phyloP scores from a whole-genome alignment of 306 rosid species.

The Senna tora region DNA sequence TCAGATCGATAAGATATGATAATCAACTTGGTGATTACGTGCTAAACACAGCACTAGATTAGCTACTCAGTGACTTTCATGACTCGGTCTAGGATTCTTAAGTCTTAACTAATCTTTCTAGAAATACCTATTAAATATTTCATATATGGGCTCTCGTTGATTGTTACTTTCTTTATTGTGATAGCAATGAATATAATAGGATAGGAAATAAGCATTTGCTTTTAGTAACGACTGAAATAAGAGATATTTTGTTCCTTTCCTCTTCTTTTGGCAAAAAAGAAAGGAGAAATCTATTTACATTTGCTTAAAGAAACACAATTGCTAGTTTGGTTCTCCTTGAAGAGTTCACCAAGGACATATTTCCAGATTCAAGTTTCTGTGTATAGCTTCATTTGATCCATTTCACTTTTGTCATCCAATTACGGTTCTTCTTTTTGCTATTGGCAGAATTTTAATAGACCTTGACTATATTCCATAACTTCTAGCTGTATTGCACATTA shows the following conservation, averaged over 20 bases:
- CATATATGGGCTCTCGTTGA: neutral
- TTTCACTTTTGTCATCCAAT: neutral
- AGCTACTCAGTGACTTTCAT: neutral
- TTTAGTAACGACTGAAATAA: neutral
- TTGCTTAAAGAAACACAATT: neutral
- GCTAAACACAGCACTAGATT: neutral
- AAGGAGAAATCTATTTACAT: neutral
- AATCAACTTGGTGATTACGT: neutral
- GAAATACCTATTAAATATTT: neutral
- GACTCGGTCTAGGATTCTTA: neutral
- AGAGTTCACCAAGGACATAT: neutral
- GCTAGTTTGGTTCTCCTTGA: neutral
- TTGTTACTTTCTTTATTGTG: neutral
- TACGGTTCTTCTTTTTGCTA: slow-evolving; percentile 5
- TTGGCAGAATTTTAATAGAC: neutral
- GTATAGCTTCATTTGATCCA: neutral
- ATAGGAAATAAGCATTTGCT: neutral
- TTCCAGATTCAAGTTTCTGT: neutral
- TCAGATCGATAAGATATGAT: too few relatives aligned
- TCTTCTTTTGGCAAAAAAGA: neutral
- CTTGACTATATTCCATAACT: slow-evolving; percentile 4
- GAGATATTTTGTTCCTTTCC: neutral
- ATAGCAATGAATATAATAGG: neutral
- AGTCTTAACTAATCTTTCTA: neutral
- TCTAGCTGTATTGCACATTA: neutral